phyloP scores from a whole-genome alignment of 2,329 filamentous ascomycete genomes.

The Lecanicillium sp. region DNA sequence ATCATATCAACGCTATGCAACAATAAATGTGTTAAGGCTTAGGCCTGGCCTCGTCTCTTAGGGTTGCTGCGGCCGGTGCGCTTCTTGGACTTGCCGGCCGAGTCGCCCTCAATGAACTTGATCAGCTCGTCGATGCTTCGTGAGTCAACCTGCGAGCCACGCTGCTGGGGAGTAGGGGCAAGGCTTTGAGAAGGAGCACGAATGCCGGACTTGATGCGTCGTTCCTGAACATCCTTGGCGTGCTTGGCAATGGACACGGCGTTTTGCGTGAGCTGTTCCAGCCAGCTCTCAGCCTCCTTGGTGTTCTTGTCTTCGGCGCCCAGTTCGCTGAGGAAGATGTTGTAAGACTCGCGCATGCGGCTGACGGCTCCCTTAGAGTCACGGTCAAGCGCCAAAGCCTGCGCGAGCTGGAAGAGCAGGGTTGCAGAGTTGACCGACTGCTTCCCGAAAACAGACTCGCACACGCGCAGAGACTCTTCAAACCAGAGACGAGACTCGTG shows the following conservation, averaged over 20 bases:
- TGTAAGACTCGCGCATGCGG: conserved; percentile 94
- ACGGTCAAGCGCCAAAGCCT: conserved; percentile 90
- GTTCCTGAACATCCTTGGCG: conserved; percentile 76
- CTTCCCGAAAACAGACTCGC: conserved; percentile 83
- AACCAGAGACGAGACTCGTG: conserved; percentile 96
- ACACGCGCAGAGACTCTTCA: conserved; percentile 82
- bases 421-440: conserved; percentile 90
- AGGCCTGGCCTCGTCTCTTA: conserved; percentile 41
- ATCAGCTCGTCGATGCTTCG: conserved; percentile 89
- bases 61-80: conserved; percentile 48
- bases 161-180: conserved; percentile 28
- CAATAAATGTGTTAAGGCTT: conserved; percentile 3
- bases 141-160: conserved; percentile 51
- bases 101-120: conserved; percentile 84
- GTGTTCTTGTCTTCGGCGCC: conserved; percentile 93
- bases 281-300: conserved; percentile 94
- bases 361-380: conserved; percentile 87
- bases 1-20: conserved; percentile 4
- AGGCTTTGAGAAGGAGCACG: conserved; percentile 32
- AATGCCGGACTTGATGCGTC: conserved; percentile 64
- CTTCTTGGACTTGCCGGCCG: conserved; percentile 52
- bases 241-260: conserved; percentile 93
- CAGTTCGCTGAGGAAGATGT: conserved; percentile 83
- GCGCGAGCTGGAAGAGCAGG: conserved; percentile 92
- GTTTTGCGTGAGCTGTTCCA: conserved; percentile 92